Evolutionary conservation across 805 yeast species (phyloP).

Genomic region (Limtongozyma cylindracea): DNA sequence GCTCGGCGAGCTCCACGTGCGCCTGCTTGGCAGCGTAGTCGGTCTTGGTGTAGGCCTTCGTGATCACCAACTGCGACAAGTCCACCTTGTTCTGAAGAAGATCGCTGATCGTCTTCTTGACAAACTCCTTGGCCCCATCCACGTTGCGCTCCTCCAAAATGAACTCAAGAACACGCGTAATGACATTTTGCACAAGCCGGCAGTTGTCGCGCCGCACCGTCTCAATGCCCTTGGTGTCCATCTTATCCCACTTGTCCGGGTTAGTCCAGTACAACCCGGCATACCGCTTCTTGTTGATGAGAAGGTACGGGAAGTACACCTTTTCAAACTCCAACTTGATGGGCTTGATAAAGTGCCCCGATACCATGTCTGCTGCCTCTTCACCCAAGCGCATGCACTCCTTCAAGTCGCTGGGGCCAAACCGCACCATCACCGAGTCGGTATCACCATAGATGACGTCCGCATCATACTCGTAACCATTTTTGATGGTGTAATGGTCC

Average conservation of each 20-base stretch:
- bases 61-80: slow-evolving; percentile 77
- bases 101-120: slow-evolving; percentile 73
- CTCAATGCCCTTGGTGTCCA: slow-evolving; percentile 97
- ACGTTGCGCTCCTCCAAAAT: slow-evolving; percentile 79
- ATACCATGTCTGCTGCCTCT: slow-evolving; percentile 80
- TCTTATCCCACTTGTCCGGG: slow-evolving; percentile 77
- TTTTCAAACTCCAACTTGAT: slow-evolving; percentile 92
- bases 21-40: slow-evolving; percentile 96
- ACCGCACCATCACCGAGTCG: slow-evolving; percentile 97
- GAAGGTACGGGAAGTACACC: slow-evolving; percentile 80
- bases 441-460: slow-evolving; percentile 95
- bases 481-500: slow-evolving; percentile 47
- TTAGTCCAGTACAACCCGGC: slow-evolving; percentile 95
- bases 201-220: slow-evolving; percentile 97
- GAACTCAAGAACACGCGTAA: slow-evolving; percentile 68
- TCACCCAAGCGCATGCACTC: slow-evolving; percentile 83
- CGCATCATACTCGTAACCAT: slow-evolving; percentile 70
- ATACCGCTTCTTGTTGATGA: slow-evolving; percentile 88
- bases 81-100: slow-evolving; percentile 79
- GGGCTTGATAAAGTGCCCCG: slow-evolving; percentile 57
- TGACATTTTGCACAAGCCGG: slow-evolving; percentile 79
- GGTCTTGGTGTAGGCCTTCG: slow-evolving; percentile 71
- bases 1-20: slow-evolving; percentile 85
- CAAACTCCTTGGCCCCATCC: slow-evolving; percentile 59
- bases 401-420: slow-evolving; percentile 58